Evolutionary conservation across 176 grass and related monocot species (phyloP).

Genomic region (Triticum dicoccoides): DNA sequence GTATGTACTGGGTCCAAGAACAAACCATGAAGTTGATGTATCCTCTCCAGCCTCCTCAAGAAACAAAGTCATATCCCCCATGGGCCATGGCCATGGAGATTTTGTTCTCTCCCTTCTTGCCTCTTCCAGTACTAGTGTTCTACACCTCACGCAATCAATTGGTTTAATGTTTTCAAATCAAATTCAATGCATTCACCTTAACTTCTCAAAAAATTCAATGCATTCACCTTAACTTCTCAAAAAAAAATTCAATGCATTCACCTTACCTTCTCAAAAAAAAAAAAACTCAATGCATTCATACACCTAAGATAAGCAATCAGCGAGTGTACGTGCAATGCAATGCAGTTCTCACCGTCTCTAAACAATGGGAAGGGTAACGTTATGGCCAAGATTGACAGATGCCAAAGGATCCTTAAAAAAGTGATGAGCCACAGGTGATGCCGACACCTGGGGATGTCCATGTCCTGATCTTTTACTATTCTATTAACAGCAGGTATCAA

Average conservation of each 20-base stretch:
- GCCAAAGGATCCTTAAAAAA: neutral
- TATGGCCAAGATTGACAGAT: neutral
- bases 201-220: neutral
- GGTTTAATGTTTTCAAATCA: conserved; percentile 10
- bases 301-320: conserved; percentile 25
- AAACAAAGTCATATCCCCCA: conserved; percentile 35
- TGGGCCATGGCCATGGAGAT: conserved; percentile 1
- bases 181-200: conserved; percentile 3
- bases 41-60: conserved; percentile 18
- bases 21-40: conserved; percentile 30
- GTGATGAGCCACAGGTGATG: conserved; percentile 12
- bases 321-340: conserved; percentile 8
- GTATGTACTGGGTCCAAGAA: conserved; percentile 45
- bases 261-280: neutral
- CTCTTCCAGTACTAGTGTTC: conserved; percentile 9
- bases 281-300: neutral
- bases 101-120: conserved; percentile 21
- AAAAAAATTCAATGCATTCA: neutral
- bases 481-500: conserved; percentile 40
- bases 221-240: neutral
- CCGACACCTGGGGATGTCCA: conserved; percentile 71
- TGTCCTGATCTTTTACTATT: conserved; percentile 56
- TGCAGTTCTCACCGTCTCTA: conserved; percentile 11
- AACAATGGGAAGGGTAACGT: neutral
- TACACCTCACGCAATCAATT: conserved; percentile 3